Percentiles rank a stretch among this genome's conserved stretches.
These are phyloP conservation scores for Phaeoacremonium minimum DNA, from an alignment of 2,329 filamentous ascomycete species.

Conservation along the genomic window DNA sequence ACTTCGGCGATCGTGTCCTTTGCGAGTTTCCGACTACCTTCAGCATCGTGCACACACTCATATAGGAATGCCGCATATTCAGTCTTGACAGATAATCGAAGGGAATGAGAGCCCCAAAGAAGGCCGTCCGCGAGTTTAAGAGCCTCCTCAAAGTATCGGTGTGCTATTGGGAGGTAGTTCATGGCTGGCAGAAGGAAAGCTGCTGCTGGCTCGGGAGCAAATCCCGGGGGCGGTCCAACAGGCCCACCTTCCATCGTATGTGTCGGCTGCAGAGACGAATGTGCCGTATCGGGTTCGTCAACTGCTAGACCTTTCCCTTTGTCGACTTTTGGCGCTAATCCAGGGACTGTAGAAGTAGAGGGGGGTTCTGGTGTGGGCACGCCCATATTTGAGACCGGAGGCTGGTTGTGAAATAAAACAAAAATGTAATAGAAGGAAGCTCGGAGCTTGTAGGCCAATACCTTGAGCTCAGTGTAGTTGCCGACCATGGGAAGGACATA, in stretches of 20 bases:
- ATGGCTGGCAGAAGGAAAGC: conserved; percentile 76
- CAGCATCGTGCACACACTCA: conserved; percentile 82
- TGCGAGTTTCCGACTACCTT: conserved; percentile 71
- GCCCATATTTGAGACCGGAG: conserved; percentile 63
- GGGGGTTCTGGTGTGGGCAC: conserved; percentile 43
- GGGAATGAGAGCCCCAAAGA: conserved; percentile 82
- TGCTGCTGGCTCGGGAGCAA: conserved; percentile 46
- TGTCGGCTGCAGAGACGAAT: conserved; percentile 41
- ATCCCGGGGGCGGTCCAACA: conserved; percentile 52
- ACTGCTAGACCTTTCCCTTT: conserved; percentile 47
- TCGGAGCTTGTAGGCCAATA: conserved; percentile 84
- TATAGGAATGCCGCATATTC: conserved; percentile 92
- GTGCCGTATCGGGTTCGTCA: conserved; percentile 34
- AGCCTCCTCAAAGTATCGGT: conserved; percentile 75
- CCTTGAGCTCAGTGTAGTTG: conserved; percentile 77
- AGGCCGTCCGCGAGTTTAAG: conserved; percentile 68
- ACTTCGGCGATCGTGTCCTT: conserved; percentile 84
- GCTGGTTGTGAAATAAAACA: conserved; percentile 91
- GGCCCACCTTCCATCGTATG: conserved; percentile 54
- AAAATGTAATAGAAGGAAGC: conserved; percentile 97
- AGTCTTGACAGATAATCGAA: conserved; percentile 84
- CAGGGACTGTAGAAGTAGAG: conserved; percentile 21
- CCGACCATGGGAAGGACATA: conserved; percentile 83
- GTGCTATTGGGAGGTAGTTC: conserved; percentile 80
- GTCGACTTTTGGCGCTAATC: conserved; percentile 28